Evolutionary conservation across 139 green algal genomes (phyloP).

Genomic region (Ettlia oleoabundans): DNA sequence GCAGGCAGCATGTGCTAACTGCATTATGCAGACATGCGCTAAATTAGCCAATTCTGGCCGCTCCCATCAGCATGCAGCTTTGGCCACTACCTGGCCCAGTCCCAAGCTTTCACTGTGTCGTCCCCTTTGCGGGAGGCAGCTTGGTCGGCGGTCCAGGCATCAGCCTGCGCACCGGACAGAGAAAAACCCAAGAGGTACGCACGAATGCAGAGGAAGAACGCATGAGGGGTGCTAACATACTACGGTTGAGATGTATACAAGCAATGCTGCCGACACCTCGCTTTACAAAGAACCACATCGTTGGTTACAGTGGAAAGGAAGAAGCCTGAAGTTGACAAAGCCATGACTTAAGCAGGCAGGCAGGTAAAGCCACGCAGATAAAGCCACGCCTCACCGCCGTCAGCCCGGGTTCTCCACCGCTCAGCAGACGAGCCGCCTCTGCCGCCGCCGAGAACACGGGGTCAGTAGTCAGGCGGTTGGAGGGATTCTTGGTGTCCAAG

Average conservation of each 20-base stretch:
- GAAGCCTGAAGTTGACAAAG: too few species aligned
- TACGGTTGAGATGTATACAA: neutral
- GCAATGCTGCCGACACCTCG: neutral
- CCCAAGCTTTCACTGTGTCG: neutral
- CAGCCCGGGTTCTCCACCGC: neutral
- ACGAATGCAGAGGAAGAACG: neutral
- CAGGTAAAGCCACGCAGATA: neutral
- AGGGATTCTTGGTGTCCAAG: neutral
- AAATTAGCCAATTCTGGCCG: neutral
- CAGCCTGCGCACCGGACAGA: neutral
- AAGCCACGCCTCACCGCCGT: neutral
- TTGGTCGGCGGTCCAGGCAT: neutral
- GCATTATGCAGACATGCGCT: neutral
- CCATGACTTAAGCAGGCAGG: neutral
- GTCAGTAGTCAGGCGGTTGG: neutral
- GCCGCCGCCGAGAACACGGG: neutral
- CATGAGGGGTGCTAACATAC: neutral
- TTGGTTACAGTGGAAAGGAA: too few species aligned
- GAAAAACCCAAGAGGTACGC: too few species aligned
- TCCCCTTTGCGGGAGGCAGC: neutral
- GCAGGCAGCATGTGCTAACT: too few species aligned
- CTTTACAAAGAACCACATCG: neutral
- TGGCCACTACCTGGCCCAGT: neutral
- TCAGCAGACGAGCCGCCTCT: slow-evolving; percentile 1
- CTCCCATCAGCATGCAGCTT: neutral